Conservation (phyloP, 805 yeast species). For the Starmerella cellae region DNA sequence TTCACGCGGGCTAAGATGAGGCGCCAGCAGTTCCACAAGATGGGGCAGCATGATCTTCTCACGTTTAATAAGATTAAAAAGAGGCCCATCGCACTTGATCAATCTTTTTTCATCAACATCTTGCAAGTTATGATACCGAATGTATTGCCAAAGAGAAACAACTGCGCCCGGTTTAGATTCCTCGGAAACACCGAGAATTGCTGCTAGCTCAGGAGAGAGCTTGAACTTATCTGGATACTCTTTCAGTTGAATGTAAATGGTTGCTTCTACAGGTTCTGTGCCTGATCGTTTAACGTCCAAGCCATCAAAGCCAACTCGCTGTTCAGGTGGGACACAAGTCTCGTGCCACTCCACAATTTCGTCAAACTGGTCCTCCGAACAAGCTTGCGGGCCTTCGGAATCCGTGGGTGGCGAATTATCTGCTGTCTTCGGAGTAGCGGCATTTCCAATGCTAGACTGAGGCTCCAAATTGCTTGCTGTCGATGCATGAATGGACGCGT, state of each 20-base stretch:
- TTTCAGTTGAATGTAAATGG: slow-evolving; percentile 69
- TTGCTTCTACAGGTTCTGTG: slow-evolving; percentile 45
- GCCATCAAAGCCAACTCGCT: slow-evolving; percentile 61
- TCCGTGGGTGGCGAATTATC: not conserved
- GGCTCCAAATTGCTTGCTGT: too few species aligned
- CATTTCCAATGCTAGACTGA: not conserved
- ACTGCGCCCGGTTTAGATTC: slow-evolving; percentile 78
- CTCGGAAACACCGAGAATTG: slow-evolving; percentile 60
- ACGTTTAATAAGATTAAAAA: slow-evolving; percentile 34
- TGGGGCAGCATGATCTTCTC: slow-evolving; percentile 52
- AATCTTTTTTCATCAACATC: slow-evolving; percentile 43
- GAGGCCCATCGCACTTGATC: slow-evolving; percentile 38
- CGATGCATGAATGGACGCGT: not conserved
- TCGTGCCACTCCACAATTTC: slow-evolving; percentile 82
- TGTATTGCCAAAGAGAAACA: slow-evolving; percentile 66
- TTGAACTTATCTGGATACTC: slow-evolving; percentile 55
- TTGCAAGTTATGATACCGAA: slow-evolving; percentile 50
- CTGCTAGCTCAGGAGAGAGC: slow-evolving; percentile 52
- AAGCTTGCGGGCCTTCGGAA: too few species aligned
- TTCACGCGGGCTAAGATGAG: slow-evolving; percentile 59
- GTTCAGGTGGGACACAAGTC: slow-evolving; percentile 23
- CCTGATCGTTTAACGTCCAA: slow-evolving; percentile 78
- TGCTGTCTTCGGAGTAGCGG: not conserved
- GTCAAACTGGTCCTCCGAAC: not conserved
- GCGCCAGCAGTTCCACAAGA: slow-evolving; percentile 52